phyloP scores from a whole-genome alignment of 768 basidiomycete genomes.

The Tulasnella sp. region DNA sequence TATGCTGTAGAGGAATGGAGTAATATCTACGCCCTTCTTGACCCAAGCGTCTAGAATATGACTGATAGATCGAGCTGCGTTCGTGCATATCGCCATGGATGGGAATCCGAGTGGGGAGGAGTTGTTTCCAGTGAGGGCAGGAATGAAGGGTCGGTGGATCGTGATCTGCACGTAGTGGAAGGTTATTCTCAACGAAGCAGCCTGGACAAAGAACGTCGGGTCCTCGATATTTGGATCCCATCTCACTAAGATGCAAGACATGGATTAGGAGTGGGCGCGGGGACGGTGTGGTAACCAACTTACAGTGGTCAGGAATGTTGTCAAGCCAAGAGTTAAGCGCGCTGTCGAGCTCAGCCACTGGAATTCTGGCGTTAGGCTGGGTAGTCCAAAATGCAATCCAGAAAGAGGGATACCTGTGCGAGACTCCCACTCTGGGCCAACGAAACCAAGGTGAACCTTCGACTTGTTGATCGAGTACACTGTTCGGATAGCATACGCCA shows the following conservation, averaged over 20 bases:
- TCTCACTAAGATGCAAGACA: constrained; percentile 36
- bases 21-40: constrained; percentile 31
- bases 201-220: constrained; percentile 48
- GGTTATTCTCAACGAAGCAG: constrained; percentile 46
- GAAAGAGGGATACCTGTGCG: constrained; percentile 34
- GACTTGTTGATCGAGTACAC: constrained; percentile 71
- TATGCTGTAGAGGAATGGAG: constrained; percentile 34
- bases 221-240: constrained; percentile 50
- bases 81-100: constrained; percentile 71
- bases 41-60: constrained; percentile 57
- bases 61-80: constrained; percentile 66
- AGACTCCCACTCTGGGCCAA: constrained; percentile 52
- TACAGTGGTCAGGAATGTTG: constrained; percentile 58
- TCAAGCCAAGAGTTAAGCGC: constrained; percentile 68
- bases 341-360: constrained; percentile 56
- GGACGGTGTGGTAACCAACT: neutral
- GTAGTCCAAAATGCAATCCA: neutral
- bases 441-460: constrained; percentile 44
- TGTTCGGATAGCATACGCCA: constrained; percentile 50
- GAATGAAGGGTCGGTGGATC: constrained; percentile 72
- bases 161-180: constrained; percentile 66
- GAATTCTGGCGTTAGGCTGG: neutral
- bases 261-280: neutral
- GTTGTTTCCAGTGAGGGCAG: constrained; percentile 37
- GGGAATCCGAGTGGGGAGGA: constrained; percentile 47